Conservation (phyloP, 192 early-diverging fungal species). For the Oehlia diaphana region DNA sequence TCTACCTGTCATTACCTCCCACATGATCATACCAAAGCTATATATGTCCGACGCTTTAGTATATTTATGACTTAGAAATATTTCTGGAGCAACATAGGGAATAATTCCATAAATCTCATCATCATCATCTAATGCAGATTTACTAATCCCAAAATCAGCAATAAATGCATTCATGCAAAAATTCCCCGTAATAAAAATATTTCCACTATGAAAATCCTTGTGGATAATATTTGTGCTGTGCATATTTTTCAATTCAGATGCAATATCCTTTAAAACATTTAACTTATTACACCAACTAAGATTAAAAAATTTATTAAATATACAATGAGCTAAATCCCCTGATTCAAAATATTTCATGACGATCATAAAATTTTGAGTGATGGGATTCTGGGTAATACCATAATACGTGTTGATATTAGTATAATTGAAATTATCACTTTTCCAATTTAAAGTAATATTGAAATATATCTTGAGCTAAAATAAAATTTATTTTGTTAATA, state of each 20-base stretch:
- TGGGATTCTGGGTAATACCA: not conserved
- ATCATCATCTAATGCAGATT: not conserved
- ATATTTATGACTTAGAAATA: no score
- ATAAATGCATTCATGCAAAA: not conserved
- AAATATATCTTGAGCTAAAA: not conserved
- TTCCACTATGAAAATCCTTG: not conserved
- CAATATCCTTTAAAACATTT: not conserved
- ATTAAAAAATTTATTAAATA: not conserved
- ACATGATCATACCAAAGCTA: no score
- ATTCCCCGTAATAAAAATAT: not conserved
- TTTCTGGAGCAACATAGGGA: not conserved
- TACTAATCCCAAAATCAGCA: not conserved
- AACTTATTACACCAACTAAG: not conserved
- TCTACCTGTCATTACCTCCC: not conserved
- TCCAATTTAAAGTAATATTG: not conserved
- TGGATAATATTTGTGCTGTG: not conserved
- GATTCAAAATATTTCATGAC: not conserved
- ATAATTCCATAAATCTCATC: not conserved
- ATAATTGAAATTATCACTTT: not conserved
- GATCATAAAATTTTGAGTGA: not conserved
- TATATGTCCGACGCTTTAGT: no score
- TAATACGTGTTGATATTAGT: not conserved
- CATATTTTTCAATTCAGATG: not conserved
- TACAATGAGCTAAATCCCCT: not conserved
- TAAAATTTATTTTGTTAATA: not conserved